These are phyloP conservation scores for Aspergillus persii DNA, from an alignment of 2,329 filamentous ascomycete species.

Conservation along the genomic window DNA sequence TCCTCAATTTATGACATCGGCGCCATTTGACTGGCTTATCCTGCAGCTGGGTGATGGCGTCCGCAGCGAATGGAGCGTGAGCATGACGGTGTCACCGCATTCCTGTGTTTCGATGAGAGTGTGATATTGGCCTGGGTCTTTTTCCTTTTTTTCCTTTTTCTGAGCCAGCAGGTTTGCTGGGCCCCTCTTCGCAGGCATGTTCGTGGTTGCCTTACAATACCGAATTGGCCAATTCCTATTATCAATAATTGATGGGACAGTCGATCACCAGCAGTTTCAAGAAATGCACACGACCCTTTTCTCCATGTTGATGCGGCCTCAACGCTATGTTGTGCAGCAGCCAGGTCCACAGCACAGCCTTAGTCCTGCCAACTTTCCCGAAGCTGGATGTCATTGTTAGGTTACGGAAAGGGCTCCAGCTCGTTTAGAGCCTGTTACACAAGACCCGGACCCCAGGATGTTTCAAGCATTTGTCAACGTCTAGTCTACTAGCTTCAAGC, in stretches of 20 bases:
- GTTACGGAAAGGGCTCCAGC: not conserved
- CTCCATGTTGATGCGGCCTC: constrained; percentile 2
- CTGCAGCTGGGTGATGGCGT: not conserved
- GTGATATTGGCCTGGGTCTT: not conserved
- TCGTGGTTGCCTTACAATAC: not conserved
- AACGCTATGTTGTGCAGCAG: constrained; percentile 12
- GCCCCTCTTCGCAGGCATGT: not conserved
- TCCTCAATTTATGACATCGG: not conserved
- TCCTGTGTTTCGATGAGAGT: not conserved
- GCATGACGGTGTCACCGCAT: not conserved
- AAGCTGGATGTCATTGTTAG: not conserved
- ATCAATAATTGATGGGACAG: not conserved
- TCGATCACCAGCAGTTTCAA: constrained; percentile 5
- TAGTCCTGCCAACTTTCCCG: not conserved
- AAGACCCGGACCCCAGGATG: not conserved
- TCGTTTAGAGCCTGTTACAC: not conserved
- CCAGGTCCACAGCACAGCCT: constrained; percentile 10
- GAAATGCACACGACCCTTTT: constrained; percentile 6
- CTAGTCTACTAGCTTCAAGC: not conserved
- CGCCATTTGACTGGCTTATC: not conserved
- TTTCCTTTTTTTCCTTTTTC: no score
- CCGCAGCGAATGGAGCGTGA: not conserved
- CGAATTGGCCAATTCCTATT: not conserved
- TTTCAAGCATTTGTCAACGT: not conserved
- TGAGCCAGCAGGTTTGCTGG: not conserved